phyloP scores from a whole-genome alignment of 257 asterid species.

The Solanum appendiculatum region DNA sequence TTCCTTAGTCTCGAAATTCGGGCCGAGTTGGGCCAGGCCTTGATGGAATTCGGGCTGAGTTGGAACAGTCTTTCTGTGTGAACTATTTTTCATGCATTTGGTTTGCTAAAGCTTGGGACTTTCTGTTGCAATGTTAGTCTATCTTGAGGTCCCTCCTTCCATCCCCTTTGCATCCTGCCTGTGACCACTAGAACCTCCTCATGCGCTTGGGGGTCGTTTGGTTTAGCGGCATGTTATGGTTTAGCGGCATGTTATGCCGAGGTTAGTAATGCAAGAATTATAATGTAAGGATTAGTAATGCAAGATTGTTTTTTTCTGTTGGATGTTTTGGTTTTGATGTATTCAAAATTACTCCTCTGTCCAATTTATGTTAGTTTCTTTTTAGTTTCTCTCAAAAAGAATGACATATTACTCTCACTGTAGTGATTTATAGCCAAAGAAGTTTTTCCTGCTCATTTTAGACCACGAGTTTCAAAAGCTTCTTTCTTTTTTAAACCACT shows the following conservation, averaged over 20 bases:
- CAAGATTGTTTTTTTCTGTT: neutral
- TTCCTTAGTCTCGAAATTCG: neutral
- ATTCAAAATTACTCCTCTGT: neutral
- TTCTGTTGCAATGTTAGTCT: neutral
- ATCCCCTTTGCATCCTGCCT: neutral
- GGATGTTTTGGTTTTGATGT: neutral
- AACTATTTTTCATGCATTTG: neutral
- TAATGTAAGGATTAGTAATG: neutral
- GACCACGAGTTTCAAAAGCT: neutral
- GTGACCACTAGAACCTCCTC: neutral
- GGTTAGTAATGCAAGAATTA: neutral
- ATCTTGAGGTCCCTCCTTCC: neutral
- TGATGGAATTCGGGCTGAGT: neutral
- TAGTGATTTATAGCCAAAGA: neutral
- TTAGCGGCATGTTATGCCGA: neutral
- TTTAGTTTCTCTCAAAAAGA: neutral
- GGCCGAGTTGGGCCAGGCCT: neutral
- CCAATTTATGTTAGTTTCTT: neutral
- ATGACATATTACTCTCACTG: neutral
- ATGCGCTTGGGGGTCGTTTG: neutral
- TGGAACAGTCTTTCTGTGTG: neutral
- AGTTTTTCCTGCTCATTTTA: neutral
- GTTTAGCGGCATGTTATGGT: neutral
- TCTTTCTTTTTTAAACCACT: neutral
- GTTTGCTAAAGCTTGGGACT: neutral